phyloP scores from a whole-genome alignment of 352 stramenopile species.

The Stephanocyclus meneghinianus region DNA sequence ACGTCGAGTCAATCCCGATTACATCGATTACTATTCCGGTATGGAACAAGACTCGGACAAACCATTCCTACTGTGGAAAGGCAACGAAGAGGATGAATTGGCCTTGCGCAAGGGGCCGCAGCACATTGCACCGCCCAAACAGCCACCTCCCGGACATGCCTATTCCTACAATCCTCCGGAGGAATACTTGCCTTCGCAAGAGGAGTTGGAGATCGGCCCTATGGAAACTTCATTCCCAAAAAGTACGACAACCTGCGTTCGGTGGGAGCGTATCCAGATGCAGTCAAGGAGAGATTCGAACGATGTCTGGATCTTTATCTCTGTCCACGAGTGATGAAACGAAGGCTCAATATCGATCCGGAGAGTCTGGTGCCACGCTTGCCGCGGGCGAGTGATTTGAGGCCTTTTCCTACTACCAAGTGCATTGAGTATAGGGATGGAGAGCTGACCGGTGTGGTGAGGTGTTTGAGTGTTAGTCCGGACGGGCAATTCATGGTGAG shows the following conservation, averaged over 20 bases:
- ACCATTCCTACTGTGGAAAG: conserved; percentile 75
- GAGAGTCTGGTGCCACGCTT: conserved; percentile 89
- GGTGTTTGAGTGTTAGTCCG: conserved; percentile 91
- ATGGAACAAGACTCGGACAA: conserved; percentile 57
- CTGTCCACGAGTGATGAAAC: conserved; percentile 91
- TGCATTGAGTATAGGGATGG: conserved; percentile 77
- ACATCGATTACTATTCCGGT: conserved; percentile 83
- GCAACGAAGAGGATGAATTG: conserved; percentile 89
- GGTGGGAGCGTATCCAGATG: conserved; percentile 94
- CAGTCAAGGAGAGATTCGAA: conserved; percentile 98
- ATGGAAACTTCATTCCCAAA: conserved; percentile 93
- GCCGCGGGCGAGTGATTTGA: conserved; percentile 94
- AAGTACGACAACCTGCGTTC: conserved; percentile 96
- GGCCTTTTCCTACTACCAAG: conserved; percentile 94
- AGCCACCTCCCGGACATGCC: conserved; percentile 94
- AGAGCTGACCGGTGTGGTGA: conserved; percentile 81
- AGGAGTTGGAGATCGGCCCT: conserved; percentile 94
- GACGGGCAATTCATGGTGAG: conserved; percentile 97
- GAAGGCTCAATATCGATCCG: conserved; percentile 97
- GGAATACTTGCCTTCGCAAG: conserved; percentile 97
- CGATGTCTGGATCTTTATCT: conserved; percentile 99
- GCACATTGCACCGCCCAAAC: conserved; percentile 96
- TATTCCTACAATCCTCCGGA: conserved; percentile 99
- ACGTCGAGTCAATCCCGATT: conserved; percentile 89
- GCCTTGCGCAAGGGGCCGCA: conserved; percentile 89